Evolutionary conservation across 179 eudicot species (phyloP).

Genomic region (Sideroxylon spinosum): DNA sequence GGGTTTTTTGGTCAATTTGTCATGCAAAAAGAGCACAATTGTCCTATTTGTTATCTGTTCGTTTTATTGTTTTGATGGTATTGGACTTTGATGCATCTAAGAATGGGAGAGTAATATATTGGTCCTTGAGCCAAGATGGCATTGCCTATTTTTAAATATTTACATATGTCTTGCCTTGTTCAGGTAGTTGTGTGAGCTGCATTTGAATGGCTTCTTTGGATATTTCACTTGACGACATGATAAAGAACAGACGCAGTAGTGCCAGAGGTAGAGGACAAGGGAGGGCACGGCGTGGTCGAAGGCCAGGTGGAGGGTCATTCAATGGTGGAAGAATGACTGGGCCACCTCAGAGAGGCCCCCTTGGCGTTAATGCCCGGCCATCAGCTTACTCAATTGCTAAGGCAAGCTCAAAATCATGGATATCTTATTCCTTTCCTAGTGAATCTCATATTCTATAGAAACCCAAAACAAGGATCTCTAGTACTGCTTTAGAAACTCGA

Average conservation of each 20-base stretch:
- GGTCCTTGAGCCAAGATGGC: too few species aligned
- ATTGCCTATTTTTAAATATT: background rate
- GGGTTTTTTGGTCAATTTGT: too few species aligned
- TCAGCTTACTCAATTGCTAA: slow-evolving; percentile 69
- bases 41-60: too few species aligned
- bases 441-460: slow-evolving; percentile 40
- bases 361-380: slow-evolving; percentile 72
- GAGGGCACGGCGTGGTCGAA: slow-evolving; percentile 54
- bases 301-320: slow-evolving; percentile 44
- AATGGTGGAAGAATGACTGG: slow-evolving; percentile 58
- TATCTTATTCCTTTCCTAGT: slow-evolving; percentile 42
- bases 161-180: background rate
- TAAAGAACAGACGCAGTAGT: slow-evolving; percentile 39
- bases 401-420: slow-evolving; percentile 91
- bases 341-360: slow-evolving; percentile 52
- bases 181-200: slow-evolving; percentile 2
- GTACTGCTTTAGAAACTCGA: slow-evolving; percentile 18
- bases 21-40: too few species aligned
- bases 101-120: too few species aligned
- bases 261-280: slow-evolving; percentile 60
- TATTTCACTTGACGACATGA: slow-evolving; percentile 50
- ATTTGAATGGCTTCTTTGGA: slow-evolving; percentile 45
- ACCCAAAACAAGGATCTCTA: slow-evolving; percentile 33
- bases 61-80: too few species aligned
- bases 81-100: too few species aligned